Percentiles rank a stretch among this genome's conserved stretches.
Evolutionary conservation across 2,329 filamentous ascomycete species (phyloP).

Genomic region (Phialophora verrucosa): DNA sequence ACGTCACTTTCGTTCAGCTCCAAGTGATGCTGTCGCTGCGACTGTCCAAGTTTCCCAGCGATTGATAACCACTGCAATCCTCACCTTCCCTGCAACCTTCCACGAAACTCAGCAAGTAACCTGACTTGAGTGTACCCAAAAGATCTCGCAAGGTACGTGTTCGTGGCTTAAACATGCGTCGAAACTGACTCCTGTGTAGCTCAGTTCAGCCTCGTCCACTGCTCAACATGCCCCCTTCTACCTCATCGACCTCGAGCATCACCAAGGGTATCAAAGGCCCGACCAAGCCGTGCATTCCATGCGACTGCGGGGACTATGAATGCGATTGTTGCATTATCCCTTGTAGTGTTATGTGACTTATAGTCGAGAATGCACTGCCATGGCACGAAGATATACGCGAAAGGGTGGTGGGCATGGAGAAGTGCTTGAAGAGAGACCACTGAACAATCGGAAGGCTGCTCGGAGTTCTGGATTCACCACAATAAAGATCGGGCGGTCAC

Average conservation of each 20-base stretch:
- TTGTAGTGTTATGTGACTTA: conserved; percentile 28
- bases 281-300: conserved; percentile 36
- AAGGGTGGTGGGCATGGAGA: background rate
- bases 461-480: background rate
- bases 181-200: background rate
- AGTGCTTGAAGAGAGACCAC: background rate
- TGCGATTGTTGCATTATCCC: conserved; percentile 37
- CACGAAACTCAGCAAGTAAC: background rate
- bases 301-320: conserved; percentile 30
- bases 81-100: background rate
- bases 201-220: background rate
- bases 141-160: background rate
- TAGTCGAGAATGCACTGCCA: background rate
- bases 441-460: background rate
- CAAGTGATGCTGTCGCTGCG: background rate
- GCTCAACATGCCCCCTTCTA: conserved; percentile 32
- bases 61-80: background rate
- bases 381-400: background rate
- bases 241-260: conserved; percentile 35
- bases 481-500: background rate
- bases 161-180: background rate
- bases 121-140: background rate
- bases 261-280: conserved; percentile 35
- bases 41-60: background rate
- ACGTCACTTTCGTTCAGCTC: conserved; percentile 11